A percentile compares a stretch with the other conserved stretches of the same genome.
These are phyloP conservation scores for Coniochaeta sp. DNA, from an alignment of 2,329 filamentous ascomycete species.

Conservation along the genomic window DNA sequence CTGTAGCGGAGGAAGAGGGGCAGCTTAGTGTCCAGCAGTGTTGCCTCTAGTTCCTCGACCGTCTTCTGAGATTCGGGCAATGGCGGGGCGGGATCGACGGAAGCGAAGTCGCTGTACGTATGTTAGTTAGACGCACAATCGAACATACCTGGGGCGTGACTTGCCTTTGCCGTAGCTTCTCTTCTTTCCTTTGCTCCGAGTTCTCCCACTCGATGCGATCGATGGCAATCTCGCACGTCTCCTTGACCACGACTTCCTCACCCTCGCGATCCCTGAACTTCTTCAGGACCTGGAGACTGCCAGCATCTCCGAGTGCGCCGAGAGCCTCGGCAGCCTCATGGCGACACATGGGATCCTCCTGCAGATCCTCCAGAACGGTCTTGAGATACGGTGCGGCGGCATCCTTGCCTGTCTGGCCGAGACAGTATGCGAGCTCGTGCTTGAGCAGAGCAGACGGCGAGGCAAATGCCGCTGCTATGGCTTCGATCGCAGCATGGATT, in stretches of 20 bases:
- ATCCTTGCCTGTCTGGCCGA: constrained; percentile 79
- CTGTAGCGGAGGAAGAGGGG: constrained; percentile 91
- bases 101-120: constrained; percentile 74
- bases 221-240: constrained; percentile 96
- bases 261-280: constrained; percentile 65
- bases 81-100: constrained; percentile 89
- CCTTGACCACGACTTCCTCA: constrained; percentile 75
- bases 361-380: constrained; percentile 64
- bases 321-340: constrained; percentile 96
- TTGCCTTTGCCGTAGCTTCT: constrained; percentile 78
- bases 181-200: constrained; percentile 60
- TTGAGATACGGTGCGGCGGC: constrained; percentile 68
- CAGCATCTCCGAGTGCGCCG: constrained; percentile 71
- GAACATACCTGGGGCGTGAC: constrained; percentile 12
- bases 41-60: constrained; percentile 67
- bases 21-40: constrained; percentile 68
- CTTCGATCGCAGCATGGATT: constrained; percentile 52
- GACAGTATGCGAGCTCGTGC: constrained; percentile 94
- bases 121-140: constrained; percentile 11
- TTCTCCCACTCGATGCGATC: constrained; percentile 92
- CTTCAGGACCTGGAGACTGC: constrained; percentile 67
- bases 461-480: constrained; percentile 79
- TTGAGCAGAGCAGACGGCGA: constrained; percentile 88
- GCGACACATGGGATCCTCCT: constrained; percentile 91
- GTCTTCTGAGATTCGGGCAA: constrained; percentile 63